Conservation (phyloP, 441 rosid genomes). For the Erodium trifolium region DNA sequence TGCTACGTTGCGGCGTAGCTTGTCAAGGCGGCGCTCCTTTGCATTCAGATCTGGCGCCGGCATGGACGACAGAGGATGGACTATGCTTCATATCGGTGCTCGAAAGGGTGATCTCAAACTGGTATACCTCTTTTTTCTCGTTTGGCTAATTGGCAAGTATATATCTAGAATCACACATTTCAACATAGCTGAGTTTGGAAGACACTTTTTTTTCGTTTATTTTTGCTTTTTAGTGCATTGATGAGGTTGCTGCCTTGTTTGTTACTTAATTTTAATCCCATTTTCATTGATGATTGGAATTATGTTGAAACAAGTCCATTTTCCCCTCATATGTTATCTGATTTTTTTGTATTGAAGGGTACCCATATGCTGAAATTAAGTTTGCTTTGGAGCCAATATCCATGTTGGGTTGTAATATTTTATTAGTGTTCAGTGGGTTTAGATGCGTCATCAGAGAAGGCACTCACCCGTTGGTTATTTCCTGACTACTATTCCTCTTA, state of each 20-base stretch:
- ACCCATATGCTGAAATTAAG: neutral
- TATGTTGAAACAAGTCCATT: neutral
- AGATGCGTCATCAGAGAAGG: neutral
- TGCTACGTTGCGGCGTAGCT: slow-evolving; percentile 40
- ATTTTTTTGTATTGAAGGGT: neutral
- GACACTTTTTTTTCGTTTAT: neutral
- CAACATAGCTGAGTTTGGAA: neutral
- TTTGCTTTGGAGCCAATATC: neutral
- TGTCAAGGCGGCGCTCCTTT: slow-evolving; percentile 41
- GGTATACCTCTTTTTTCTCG: slow-evolving; percentile 23
- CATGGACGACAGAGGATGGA: slow-evolving; percentile 85
- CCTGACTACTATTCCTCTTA: neutral
- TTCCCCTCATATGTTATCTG: neutral
- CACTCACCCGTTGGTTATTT: neutral
- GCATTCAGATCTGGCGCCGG: slow-evolving; percentile 34
- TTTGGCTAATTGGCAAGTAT: neutral
- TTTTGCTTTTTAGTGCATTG: neutral
- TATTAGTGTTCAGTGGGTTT: neutral
- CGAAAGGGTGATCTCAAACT: slow-evolving; percentile 67
- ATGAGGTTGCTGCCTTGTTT: neutral
- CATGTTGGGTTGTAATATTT: neutral
- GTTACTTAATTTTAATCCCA: too few relatives aligned
- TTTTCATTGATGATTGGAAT: too few relatives aligned
- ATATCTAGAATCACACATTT: neutral
- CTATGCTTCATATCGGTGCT: slow-evolving; percentile 67